Percentiles rank a stretch among this genome's conserved stretches.
Conservation (phyloP, 108 stramenopile genomes). For the Pseudonitzschia multistriata region DNA sequence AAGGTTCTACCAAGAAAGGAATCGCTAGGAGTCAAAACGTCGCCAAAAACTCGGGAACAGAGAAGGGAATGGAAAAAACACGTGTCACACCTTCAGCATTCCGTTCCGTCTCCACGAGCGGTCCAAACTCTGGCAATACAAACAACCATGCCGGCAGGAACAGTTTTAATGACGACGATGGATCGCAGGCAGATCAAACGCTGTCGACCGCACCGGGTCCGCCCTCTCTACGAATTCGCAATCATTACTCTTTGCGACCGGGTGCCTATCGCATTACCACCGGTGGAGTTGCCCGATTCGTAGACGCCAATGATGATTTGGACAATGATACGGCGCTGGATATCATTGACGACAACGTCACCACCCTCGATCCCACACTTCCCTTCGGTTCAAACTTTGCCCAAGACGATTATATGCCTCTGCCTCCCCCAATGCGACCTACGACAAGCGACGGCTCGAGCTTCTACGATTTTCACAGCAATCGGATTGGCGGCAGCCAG, state of each 20-base stretch:
- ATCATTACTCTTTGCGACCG: constrained; percentile 14
- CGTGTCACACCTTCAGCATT: background rate
- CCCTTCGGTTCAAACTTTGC: background rate
- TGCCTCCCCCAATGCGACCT: background rate
- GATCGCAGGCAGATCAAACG: constrained; percentile 2
- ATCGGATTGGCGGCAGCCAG: too few species aligned
- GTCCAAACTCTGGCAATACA: background rate
- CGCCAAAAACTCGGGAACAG: background rate
- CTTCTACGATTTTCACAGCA: background rate
- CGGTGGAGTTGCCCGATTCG: constrained; percentile 3
- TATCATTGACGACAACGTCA: background rate
- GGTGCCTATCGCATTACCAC: constrained; percentile 26
- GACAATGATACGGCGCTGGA: too few species aligned
- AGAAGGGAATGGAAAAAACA: background rate
- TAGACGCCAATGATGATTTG: background rate
- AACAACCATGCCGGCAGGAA: too few species aligned
- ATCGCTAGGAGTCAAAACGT: too few species aligned
- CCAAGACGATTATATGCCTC: background rate
- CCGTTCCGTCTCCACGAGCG: background rate
- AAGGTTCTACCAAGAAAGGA: too few species aligned
- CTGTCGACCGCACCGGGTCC: constrained; percentile 25
- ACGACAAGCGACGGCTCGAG: background rate
- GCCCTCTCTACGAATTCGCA: constrained; percentile 15
- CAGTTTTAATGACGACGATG: background rate
- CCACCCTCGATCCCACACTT: background rate